phyloP scores from a whole-genome alignment of 345 rosid species.

The Lagerstroemia speciosa region DNA sequence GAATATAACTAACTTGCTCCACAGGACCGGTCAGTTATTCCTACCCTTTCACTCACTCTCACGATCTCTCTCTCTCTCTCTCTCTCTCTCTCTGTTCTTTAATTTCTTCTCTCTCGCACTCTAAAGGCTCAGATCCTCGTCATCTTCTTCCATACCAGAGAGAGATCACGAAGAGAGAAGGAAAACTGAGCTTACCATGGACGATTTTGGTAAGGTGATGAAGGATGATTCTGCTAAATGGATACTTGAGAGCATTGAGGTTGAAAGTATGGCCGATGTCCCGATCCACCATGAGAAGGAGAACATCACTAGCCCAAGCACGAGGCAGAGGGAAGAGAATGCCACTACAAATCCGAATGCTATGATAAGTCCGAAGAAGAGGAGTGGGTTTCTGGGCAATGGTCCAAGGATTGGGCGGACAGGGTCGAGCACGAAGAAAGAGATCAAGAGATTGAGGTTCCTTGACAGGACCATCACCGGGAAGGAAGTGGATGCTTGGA shows the following conservation, averaged over 20 bases:
- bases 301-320: neutral
- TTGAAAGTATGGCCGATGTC: constrained; percentile 39
- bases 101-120: constrained; percentile 5
- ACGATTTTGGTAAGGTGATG: neutral
- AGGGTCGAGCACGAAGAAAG: constrained; percentile 57
- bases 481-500: constrained; percentile 76
- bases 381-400: constrained; percentile 20
- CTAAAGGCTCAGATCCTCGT: neutral
- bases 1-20: neutral
- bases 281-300: constrained; percentile 18
- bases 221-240: constrained; percentile 31
- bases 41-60: neutral
- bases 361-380: constrained; percentile 38
- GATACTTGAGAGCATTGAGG: constrained; percentile 54
- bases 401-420: constrained; percentile 39
- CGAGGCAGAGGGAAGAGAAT: neutral
- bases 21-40: neutral
- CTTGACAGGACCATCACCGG: constrained; percentile 71
- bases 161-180: neutral
- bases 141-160: neutral
- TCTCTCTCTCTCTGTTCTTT: neutral
- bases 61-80: neutral
- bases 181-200: neutral
- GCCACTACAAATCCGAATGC: constrained; percentile 25
- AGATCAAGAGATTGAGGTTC: constrained; percentile 71